Base-by-base conservation (phyloP, 768 basidiomycete genomes). In the Boletus patriciae region DNA sequence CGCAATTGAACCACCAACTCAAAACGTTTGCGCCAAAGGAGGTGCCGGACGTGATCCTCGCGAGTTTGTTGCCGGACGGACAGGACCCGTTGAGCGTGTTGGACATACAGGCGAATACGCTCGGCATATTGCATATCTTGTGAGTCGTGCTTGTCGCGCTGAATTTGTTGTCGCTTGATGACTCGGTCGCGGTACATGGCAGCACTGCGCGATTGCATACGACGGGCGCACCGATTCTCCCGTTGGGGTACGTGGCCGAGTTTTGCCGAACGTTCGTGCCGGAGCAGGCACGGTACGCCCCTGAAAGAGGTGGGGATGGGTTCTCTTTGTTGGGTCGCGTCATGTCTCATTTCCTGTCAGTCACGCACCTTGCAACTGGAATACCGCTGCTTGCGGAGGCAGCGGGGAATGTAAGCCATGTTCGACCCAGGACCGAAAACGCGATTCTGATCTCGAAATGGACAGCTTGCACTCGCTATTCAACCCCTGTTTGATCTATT, bases 111-210 rank as follows among this genome's bases (percentile, higher is more conserved):
- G 65, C 63, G 31, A 81, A 90, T 66, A 86, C 88, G 1, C 69
- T 92, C 4, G 87, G 84, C 0, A 79, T 84, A 41, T 69, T 92
- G 41, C 87, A 84, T 62, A 88, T 93, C 43, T 67, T 93, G 90
- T 92, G 62, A 73, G 87, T 77, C 31, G 19, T 18, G 40, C 21
- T 6, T 2, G 19, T 40, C 34, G 19, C 6, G 31, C 7, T 6
- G 12, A 29, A 23, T 6, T 4, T 9, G 6, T 21, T 21, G 13
- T 23, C 18, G 16, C 18, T n/a, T 31, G 23, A 47, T 37, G 47
- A 44, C 33, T 11, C 6, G 27, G 25, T 33, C 2, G 23, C 16
- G 37, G 18, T 31, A 3, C 1, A 16, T 40, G 29, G 23, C 50
- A 90, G 88, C 57, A 82, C 83, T 7, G 86, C 88, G 27, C 78